Evolutionary conservation across 2,329 filamentous ascomycete species (phyloP).

Genomic region (Fusarium scirpi): DNA sequence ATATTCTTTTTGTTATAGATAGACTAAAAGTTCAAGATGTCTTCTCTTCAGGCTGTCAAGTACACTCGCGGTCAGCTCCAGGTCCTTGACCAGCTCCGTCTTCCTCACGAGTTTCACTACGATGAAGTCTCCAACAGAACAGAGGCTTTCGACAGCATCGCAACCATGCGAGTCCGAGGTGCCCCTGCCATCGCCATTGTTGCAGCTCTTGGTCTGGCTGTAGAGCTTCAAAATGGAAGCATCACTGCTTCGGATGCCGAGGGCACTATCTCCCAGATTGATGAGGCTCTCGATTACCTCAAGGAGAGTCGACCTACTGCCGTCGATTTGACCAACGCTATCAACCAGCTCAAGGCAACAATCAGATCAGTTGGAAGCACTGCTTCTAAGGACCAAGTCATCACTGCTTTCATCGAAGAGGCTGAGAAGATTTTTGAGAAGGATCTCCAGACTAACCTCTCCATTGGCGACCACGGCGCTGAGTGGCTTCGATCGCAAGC

Average conservation of each 20-base stretch:
- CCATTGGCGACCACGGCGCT: conserved; percentile 85
- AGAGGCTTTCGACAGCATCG: conserved; percentile 86
- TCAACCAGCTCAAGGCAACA: conserved; percentile 78
- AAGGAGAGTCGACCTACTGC: conserved; percentile 92
- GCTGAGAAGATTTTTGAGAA: conserved; percentile 89
- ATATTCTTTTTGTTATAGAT: neutral
- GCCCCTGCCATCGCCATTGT: conserved; percentile 98
- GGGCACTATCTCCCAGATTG: conserved; percentile 78
- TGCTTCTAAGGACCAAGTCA: conserved; percentile 63
- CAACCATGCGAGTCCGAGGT: conserved; percentile 79
- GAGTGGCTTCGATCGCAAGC: conserved; percentile 80
- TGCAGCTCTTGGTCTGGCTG: conserved; percentile 87
- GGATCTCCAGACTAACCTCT: conserved; percentile 87
- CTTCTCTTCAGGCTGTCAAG: conserved; percentile 80
- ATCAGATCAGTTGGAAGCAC: conserved; percentile 64
- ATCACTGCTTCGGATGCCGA: conserved; percentile 58
- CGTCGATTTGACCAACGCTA: conserved; percentile 93
- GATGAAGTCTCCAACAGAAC: conserved; percentile 76
- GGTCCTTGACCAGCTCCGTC: conserved; percentile 85
- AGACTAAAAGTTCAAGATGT: conserved; percentile 53
- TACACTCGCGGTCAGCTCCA: conserved; percentile 78
- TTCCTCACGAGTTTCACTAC: conserved; percentile 84
- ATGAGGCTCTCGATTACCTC: conserved; percentile 84
- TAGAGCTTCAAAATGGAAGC: conserved; percentile 76
- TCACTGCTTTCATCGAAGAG: conserved; percentile 78